phyloP scores from a whole-genome alignment of 2,329 filamentous ascomycete genomes.

The Colletotrichum graminicola region DNA sequence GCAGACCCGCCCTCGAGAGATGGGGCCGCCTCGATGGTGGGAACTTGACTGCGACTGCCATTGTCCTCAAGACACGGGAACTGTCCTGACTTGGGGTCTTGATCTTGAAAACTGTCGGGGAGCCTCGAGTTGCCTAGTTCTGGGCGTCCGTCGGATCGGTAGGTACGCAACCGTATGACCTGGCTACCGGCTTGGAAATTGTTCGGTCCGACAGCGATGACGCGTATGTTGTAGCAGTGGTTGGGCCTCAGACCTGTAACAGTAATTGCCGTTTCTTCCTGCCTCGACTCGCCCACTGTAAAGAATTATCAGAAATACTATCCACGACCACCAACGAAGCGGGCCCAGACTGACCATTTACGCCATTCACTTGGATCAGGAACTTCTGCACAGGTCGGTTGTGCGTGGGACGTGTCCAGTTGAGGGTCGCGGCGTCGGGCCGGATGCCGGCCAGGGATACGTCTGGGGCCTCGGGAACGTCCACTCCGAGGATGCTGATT shows the following conservation, averaged over 20 bases:
- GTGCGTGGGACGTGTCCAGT: slow-evolving; percentile 83
- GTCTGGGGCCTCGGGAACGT: slow-evolving; percentile 90
- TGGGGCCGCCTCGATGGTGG: slow-evolving; percentile 71
- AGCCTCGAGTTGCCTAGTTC: slow-evolving; percentile 68
- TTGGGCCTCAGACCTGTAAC: slow-evolving; percentile 89
- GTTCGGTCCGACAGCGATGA: slow-evolving; percentile 90
- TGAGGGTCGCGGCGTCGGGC: slow-evolving; percentile 86
- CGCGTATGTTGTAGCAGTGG: slow-evolving; percentile 92
- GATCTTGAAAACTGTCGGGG: slow-evolving; percentile 67
- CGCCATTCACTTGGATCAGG: slow-evolving; percentile 92
- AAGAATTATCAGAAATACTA: slow-evolving; percentile 5
- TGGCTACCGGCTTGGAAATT: slow-evolving; percentile 93
- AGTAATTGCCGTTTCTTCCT: slow-evolving; percentile 87
- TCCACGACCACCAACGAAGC: slow-evolving; percentile 4
- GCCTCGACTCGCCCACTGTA: slow-evolving; percentile 83
- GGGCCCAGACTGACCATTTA: slow-evolving; percentile 74
- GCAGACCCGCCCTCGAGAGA: slow-evolving; percentile 71
- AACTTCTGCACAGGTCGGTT: slow-evolving; percentile 84
- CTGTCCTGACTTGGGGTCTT: slow-evolving; percentile 55
- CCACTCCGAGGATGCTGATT: slow-evolving; percentile 90
- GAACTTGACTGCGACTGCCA: slow-evolving; percentile 62
- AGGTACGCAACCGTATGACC: slow-evolving; percentile 86
- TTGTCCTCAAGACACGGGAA: slow-evolving; percentile 55
- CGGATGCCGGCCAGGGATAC: slow-evolving; percentile 92
- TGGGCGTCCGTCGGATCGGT: slow-evolving; percentile 73